Conservation (phyloP, 192 early-diverging fungal species). For the Coemansia sp. region DNA sequence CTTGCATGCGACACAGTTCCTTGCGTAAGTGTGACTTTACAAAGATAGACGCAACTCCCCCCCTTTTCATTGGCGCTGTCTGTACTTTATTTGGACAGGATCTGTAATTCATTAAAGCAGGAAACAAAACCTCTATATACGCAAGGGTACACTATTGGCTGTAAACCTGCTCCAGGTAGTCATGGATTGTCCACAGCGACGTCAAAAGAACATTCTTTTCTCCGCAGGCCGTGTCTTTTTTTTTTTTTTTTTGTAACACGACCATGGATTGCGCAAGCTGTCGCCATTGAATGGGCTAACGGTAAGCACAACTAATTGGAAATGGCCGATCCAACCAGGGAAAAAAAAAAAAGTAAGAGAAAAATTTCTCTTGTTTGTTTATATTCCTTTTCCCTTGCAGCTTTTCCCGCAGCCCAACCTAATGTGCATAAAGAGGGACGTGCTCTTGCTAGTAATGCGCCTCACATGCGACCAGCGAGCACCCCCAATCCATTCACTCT, state of each 20-base stretch:
- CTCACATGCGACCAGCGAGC: background rate
- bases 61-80: background rate
- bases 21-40: background rate
- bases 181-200: background rate
- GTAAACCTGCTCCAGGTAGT: background rate
- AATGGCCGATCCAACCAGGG: background rate
- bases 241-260: background rate
- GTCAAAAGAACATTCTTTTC: background rate
- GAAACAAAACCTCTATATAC: no score
- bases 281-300: background rate
- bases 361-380: background rate
- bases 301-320: background rate
- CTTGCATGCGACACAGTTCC: background rate
- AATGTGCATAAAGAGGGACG: conserved; percentile 4
- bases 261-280: conserved; percentile 15
- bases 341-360: background rate
- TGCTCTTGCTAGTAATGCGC: conserved; percentile 2
- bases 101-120: no score
- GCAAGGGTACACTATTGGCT: background rate
- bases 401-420: conserved; percentile 1
- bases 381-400: background rate
- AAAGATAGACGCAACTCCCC: background rate
- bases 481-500: background rate
- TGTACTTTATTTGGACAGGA: no score
- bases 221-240: background rate